Percentiles rank a stretch among this genome's conserved stretches.
Conservation (phyloP, 805 yeast species). For the Ogataea angusta region DNA sequence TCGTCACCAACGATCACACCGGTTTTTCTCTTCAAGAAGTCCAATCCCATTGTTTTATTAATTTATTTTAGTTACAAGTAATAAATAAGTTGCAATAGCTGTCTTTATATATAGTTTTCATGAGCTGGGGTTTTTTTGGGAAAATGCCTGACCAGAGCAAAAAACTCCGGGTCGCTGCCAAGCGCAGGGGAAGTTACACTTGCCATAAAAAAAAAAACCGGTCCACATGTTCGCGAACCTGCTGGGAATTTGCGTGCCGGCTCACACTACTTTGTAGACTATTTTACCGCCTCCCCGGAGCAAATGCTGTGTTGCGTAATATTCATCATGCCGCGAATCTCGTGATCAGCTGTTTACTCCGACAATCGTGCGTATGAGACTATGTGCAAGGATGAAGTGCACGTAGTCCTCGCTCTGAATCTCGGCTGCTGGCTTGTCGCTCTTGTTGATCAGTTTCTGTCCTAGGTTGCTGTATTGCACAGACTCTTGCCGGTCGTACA, state of each 20-base stretch:
- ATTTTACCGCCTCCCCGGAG: constrained; percentile 2
- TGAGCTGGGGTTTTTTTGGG: constrained; percentile 1
- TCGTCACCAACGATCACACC: constrained; percentile 99
- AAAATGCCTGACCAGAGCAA: constrained; percentile 7
- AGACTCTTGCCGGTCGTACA: constrained; percentile 10
- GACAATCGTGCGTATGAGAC: constrained; percentile 15
- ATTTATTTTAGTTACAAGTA: neutral
- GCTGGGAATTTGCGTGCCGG: constrained; percentile 2
- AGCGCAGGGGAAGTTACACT: constrained; percentile 12
- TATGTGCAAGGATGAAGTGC: constrained; percentile 18
- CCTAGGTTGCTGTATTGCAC: constrained; percentile 25
- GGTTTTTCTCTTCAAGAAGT: constrained; percentile 81
- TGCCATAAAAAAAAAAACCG: constrained; percentile 8
- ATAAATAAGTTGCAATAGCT: constrained; percentile 5
- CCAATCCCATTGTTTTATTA: constrained; percentile 36
- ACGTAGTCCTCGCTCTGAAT: constrained; percentile 8
- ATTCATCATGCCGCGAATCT: neutral
- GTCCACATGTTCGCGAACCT: constrained; percentile 3
- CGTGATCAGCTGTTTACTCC: constrained; percentile 11
- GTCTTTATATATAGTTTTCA: constrained; percentile 4
- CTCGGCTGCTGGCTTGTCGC: constrained; percentile 15
- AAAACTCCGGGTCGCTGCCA: constrained; percentile 25
- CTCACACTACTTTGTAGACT: constrained; percentile 5
- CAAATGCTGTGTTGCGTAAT: neutral
- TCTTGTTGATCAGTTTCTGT: constrained; percentile 21